phyloP scores from a whole-genome alignment of 371 early-diverging fungal species.

The Mucor plumbeus region DNA sequence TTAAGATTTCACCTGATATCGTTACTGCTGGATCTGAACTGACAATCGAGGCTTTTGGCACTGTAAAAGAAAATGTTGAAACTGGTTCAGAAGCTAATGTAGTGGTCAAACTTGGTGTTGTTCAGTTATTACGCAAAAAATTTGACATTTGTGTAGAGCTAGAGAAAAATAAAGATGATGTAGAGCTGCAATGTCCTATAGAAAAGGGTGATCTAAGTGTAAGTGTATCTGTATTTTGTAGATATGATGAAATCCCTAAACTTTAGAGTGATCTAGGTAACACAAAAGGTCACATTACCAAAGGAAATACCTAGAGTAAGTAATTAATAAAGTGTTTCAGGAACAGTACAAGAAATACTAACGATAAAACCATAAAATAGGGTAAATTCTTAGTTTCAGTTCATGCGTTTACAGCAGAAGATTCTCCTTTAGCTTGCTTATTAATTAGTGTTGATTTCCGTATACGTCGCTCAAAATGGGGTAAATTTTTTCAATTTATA shows the following conservation, averaged over 20 bases:
- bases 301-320: conserved; percentile 33
- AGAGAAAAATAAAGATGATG: conserved; percentile 22
- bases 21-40: conserved; percentile 23
- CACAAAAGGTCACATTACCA: conserved; percentile 27
- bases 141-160: conserved; percentile 30
- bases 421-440: conserved; percentile 11
- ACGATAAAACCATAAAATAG: conserved; percentile 8
- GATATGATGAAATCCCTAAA: neutral
- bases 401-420: conserved; percentile 11
- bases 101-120: conserved; percentile 24
- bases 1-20: conserved; percentile 18
- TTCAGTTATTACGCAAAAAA: conserved; percentile 15
- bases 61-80: neutral
- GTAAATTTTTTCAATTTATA: neutral
- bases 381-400: conserved; percentile 14
- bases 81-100: conserved; percentile 20
- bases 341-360: neutral
- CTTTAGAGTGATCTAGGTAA: conserved; percentile 14
- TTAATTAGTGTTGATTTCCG: conserved; percentile 16
- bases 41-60: conserved; percentile 20
- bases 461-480: conserved; percentile 3
- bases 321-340: conserved; percentile 11
- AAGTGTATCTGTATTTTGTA: neutral
- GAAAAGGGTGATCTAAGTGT: conserved; percentile 18
- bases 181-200: conserved; percentile 29